Evolutionary conservation across 208 protist genomes (phyloP).

Genomic region (Crithidia sp.): DNA sequence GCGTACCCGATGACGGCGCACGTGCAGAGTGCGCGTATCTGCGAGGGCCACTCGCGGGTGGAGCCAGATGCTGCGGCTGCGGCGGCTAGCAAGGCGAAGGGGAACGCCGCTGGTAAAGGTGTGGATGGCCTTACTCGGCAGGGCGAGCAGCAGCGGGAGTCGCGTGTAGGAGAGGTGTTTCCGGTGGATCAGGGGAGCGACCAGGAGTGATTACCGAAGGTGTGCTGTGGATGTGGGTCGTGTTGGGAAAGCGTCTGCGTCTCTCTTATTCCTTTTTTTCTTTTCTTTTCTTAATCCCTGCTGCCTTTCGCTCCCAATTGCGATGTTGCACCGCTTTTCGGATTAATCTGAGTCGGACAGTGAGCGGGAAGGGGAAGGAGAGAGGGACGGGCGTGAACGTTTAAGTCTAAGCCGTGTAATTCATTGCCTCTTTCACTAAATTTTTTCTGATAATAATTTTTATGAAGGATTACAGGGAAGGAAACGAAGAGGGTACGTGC

Average conservation of each 20-base stretch:
- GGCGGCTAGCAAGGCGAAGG: neutral
- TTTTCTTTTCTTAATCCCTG: neutral
- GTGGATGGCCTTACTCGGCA: neutral
- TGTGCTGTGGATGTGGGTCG: neutral
- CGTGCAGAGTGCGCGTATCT: slow-evolving; percentile 80
- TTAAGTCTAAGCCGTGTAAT: neutral
- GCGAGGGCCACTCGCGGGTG: slow-evolving; percentile 66
- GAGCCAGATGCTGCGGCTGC: slow-evolving; percentile 25
- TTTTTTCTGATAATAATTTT: neutral
- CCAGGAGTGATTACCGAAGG: neutral
- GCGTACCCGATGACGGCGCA: slow-evolving; percentile 80
- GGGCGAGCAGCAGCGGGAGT: neutral
- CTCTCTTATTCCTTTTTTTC: slow-evolving; percentile 10
- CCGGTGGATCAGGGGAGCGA: slow-evolving; percentile 7
- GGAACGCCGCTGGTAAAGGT: neutral
- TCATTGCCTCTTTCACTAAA: neutral
- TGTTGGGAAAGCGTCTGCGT: neutral
- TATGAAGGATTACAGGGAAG: neutral
- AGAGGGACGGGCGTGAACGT: neutral
- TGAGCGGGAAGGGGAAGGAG: neutral
- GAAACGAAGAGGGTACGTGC: neutral
- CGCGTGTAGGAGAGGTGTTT: slow-evolving; percentile 13
- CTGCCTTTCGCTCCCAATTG: neutral
- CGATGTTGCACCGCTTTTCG: no score
- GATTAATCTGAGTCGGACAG: neutral